phyloP scores from a whole-genome alignment of 257 asterid species.

The Fraxinus excelsior region DNA sequence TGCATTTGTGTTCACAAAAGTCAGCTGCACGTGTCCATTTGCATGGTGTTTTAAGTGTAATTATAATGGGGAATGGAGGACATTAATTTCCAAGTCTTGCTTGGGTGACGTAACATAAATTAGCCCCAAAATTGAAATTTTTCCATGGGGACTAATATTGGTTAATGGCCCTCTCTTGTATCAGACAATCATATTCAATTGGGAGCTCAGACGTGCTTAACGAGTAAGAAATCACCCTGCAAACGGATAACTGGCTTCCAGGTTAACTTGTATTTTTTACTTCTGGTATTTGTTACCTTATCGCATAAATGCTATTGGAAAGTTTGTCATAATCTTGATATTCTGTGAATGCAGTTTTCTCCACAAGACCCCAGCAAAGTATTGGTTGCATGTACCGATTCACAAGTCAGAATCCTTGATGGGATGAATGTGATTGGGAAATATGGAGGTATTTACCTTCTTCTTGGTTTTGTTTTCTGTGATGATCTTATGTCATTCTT shows the following conservation, averaged over 20 bases:
- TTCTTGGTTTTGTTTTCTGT: neutral
- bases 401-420: constrained; percentile 71
- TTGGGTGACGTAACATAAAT: neutral
- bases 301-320: neutral
- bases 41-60: no score
- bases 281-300: neutral
- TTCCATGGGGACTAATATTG: neutral
- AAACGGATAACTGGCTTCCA: constrained; percentile 87
- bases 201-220: constrained; percentile 62
- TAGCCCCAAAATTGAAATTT: neutral
- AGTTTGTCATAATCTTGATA: neutral
- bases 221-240: constrained; percentile 70
- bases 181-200: constrained; percentile 69
- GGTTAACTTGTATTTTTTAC: constrained; percentile 43
- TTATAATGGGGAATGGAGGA: neutral
- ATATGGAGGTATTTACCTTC: constrained; percentile 57
- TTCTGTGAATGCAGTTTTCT: constrained; percentile 58
- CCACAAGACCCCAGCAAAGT: constrained; percentile 71
- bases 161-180: constrained; percentile 22
- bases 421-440: constrained; percentile 61
- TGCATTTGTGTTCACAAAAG: neutral
- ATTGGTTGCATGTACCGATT: constrained; percentile 83
- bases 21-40: neutral
- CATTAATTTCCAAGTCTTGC: neutral
- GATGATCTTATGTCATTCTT: neutral